Evolutionary conservation across 768 basidiomycete genomes (phyloP), one percentile per base, ranked within the genome.

Genomic region (Boletus subparvulus): DNA sequence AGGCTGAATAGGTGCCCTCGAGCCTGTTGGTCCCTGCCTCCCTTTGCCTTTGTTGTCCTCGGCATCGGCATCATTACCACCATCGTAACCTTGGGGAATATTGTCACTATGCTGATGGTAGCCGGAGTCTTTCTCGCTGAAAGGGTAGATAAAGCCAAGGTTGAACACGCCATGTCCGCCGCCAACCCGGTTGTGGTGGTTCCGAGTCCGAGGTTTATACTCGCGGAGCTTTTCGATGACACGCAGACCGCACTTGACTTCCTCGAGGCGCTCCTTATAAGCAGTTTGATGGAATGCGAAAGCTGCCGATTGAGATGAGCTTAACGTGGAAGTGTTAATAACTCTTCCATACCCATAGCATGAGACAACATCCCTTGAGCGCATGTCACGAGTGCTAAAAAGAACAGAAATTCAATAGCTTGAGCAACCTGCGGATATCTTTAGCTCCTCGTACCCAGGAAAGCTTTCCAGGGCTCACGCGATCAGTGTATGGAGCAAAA

Each of bases 271-370:
- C 35, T 92, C 90, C 61, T 78, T 79, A 68, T 84, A 92, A 11
- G 90, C 90, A 4, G 82, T 85, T n/a, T 78, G 82, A 67, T 92
- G 89, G 71, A 92, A 92, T 19, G 80, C 78, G 62, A 88, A 87
- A 0, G 90, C 88, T 80, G 45, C 21, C 41, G 19, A 55, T 58
- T 17, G 35, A 37, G 30, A 24, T 58, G 5, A 55, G 58, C 21
- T 19, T 10, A 13, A 19, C 16, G 46, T 3, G 10, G 13, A 19
- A 17, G n/a, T 14, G 9, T 19, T 17, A 9, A 14, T 3, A 42
- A 41, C 11, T 24, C 32, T 37, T 45, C 3, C 63, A 17, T 63
- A 79, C 79, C 79, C 35, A 91, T 82, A 35, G 81, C 77, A 63
- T 90, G 88, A 1, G 85, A 85, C 19, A 90, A 70, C 79, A 92